Base-by-base conservation (phyloP, 768 basidiomycete species). In the Pleurotus salmoneostramineus region DNA sequence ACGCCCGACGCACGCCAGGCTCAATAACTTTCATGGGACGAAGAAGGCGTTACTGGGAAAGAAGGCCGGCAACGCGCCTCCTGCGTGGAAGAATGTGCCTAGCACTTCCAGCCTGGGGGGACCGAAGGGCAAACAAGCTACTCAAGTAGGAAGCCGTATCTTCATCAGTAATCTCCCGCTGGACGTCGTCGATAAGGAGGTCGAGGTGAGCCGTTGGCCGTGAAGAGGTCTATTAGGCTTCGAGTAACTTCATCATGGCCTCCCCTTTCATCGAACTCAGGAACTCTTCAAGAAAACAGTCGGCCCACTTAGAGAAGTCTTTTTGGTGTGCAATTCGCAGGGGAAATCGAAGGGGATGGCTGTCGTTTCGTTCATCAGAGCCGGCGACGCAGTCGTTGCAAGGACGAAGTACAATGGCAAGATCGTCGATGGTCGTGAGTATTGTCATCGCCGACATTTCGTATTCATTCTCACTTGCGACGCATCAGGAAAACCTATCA, bases 301-400 rank as follows among this genome's bases (percentile, higher is more conserved):
- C 21, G 90, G 90, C 3, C 87, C 89, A 0, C 68, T 91, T 59
- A 84, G 78, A 66, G 88, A 91, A 42, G 77, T 74, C 31, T 88
- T 91, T 60, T 64, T 91, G 63, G 79, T 91, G 14, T 87, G 88
- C 73, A 92, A 91, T 68, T 83, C 82, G 2, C 84, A 89, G 63
- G 89, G 84, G 0, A 78, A 76, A 56, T 88, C 89, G 46, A 91
- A 89, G 65, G 90, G 90, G 15, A 91, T 91, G 89, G 89, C 90
- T 2, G 69, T 92, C 11, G 86, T 91, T 2, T 64, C 74, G 0
- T 92, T 92, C 64, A 79, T 84, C 62, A 79, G 85, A 34, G 60
- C 79, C 6, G 83, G 77, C 1, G 87, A 90, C 69, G 90, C 90
- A 6, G 72, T 67, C 1, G 61, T 82, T 42, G 90, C 90, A 6